Conservation (phyloP, 805 yeast species). For the Millerozyma acaciae region DNA sequence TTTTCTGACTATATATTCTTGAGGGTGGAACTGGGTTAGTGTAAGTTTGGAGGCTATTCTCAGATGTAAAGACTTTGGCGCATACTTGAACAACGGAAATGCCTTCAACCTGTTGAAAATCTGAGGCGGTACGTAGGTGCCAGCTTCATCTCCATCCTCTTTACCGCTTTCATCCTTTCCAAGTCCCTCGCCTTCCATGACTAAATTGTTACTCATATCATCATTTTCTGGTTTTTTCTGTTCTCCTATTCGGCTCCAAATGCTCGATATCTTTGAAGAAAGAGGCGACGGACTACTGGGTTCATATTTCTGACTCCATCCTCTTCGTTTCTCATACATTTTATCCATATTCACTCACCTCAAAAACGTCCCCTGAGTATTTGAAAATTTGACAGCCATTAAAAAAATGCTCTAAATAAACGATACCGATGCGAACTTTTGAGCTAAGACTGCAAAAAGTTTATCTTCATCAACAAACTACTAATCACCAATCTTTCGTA, state of each 20-base stretch:
- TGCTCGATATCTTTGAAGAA: conserved; percentile 6
- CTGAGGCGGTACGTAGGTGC: conserved; percentile 44
- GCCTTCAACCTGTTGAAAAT: conserved; percentile 50
- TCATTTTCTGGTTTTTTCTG: too few relatives aligned
- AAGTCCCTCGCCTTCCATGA: too few relatives aligned
- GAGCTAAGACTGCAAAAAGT: too few relatives aligned
- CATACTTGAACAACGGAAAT: conserved; percentile 61
- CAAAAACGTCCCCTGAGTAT: too few relatives aligned
- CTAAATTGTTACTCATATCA: too few relatives aligned
- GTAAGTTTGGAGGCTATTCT: conserved; percentile 56
- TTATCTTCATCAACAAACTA: too few relatives aligned
- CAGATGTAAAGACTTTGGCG: conserved; percentile 61
- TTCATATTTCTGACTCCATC: conserved; percentile 2
- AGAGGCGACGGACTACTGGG: conserved; percentile 27
- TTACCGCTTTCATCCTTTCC: background rate
- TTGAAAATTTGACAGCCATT: too few relatives aligned
- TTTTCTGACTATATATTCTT: conserved; percentile 62
- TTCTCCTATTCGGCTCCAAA: background rate
- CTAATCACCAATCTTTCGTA: too few relatives aligned
- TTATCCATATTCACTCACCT: background rate
- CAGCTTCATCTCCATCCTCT: conserved; percentile 4
- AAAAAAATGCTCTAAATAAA: too few relatives aligned
- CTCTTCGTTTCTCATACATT: background rate
- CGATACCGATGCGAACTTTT: too few relatives aligned
- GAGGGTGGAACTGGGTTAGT: conserved; percentile 61